phyloP scores from a whole-genome alignment of 495 filamentous ascomycete genomes.

The Aspergillus sparsus region DNA sequence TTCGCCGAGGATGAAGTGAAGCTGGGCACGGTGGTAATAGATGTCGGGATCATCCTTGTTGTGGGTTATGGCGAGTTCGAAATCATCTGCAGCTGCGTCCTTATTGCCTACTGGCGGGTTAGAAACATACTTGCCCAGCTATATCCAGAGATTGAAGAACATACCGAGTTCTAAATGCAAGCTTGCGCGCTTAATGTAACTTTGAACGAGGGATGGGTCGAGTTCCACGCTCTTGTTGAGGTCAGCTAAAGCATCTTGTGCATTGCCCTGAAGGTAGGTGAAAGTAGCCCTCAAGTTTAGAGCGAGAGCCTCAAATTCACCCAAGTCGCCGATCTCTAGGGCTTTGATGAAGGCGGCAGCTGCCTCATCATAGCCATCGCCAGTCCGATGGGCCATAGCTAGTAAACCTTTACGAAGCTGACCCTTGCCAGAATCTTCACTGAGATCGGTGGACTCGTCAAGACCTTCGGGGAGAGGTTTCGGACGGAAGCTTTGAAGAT shows the following conservation, averaged over 20 bases:
- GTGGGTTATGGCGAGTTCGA: conserved; percentile 79
- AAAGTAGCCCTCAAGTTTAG: conserved; percentile 97
- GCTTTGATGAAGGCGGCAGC: conserved; percentile 83
- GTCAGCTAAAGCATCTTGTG: conserved; percentile 75
- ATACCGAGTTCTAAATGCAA: conserved; percentile 94
- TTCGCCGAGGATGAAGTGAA: conserved; percentile 96
- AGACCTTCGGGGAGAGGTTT: conserved; percentile 77
- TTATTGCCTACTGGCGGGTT: conserved; percentile 65
- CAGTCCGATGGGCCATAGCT: conserved; percentile 80
- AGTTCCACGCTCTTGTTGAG: conserved; percentile 90
- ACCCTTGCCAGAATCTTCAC: conserved; percentile 78
- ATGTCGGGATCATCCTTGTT: conserved; percentile 93
- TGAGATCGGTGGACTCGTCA: conserved; percentile 72
- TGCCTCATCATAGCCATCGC: conserved; percentile 86
- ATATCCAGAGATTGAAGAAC: conserved; percentile 24
- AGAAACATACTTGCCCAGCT: conserved; percentile 6
- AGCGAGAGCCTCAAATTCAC: conserved; percentile 80
- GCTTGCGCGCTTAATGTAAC: conserved; percentile 97
- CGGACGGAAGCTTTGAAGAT: conserved; percentile 93
- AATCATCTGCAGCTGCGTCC: conserved; percentile 83
- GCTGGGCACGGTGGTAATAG: conserved; percentile 98
- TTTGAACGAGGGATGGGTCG: conserved; percentile 84
- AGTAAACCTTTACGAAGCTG: conserved; percentile 79
- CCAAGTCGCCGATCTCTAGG: conserved; percentile 74
- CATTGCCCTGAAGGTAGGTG: conserved; percentile 86